These are phyloP conservation scores for Exophiala sideris DNA, from an alignment of 2,329 filamentous ascomycete species.

Conservation along the genomic window DNA sequence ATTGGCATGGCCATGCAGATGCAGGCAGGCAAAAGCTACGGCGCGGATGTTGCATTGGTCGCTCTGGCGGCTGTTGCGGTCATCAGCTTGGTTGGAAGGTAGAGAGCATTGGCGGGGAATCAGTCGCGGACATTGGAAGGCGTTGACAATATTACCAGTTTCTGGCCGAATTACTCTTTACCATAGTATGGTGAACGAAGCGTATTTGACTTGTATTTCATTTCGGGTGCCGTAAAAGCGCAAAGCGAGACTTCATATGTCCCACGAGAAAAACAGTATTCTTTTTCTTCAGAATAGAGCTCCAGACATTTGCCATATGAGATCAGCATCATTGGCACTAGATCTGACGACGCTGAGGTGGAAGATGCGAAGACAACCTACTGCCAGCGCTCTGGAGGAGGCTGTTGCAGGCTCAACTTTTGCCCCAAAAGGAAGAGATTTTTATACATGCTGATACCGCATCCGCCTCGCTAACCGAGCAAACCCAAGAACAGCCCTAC, in stretches of 20 bases:
- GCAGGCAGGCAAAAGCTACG: slow-evolving; percentile 8
- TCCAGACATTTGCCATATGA: too few relatives aligned
- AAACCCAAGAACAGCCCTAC: slow-evolving; percentile 46
- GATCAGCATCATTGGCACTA: too few relatives aligned
- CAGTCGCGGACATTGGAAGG: too few relatives aligned
- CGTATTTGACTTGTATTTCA: neutral
- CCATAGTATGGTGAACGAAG: neutral
- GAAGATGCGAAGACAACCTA: neutral
- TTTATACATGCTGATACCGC: slow-evolving; percentile 26
- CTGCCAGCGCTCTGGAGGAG: neutral
- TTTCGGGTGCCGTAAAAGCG: too few relatives aligned
- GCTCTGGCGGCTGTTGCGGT: slow-evolving; percentile 3
- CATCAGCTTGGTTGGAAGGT: neutral
- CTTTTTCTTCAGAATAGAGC: too few relatives aligned
- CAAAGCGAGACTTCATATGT: too few relatives aligned
- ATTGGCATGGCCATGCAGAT: slow-evolving; percentile 4
- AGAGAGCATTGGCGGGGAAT: neutral
- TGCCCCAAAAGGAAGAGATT: slow-evolving; percentile 21
- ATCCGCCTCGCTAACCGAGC: slow-evolving; percentile 25
- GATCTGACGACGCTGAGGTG: too few relatives aligned
- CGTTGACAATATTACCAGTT: too few relatives aligned
- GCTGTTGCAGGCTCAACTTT: slow-evolving; percentile 21
- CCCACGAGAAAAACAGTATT: too few relatives aligned
- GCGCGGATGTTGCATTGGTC: slow-evolving; percentile 4
- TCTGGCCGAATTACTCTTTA: neutral